Base-by-base conservation (phyloP, 352 stramenopile genomes). In the Chrysophaeum taylorii region DNA sequence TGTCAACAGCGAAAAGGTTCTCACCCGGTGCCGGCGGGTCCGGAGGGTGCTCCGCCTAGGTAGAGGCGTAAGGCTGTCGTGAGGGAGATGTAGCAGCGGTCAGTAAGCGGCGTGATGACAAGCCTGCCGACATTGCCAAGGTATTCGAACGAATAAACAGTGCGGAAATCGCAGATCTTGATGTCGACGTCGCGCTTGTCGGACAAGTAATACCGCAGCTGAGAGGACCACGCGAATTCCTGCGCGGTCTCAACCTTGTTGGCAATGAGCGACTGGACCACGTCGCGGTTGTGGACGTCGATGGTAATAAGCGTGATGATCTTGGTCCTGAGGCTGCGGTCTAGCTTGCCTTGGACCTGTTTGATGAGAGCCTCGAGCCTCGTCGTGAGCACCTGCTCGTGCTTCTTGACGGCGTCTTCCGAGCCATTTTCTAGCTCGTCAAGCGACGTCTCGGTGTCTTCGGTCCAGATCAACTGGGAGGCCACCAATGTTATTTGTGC, bases 251-350 rank as follows among this genome's bases (percentile, higher is more conserved):
- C 88, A 0, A 86, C 86, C 69, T 91, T 92, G 72, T 94, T 92
- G 12, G 82, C 77, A n/a, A 94, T 88, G 16, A 96, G 70, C 14
- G 79, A 84, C 70, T 90, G 81, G 4, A 96, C 85, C 23, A 96
- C 85, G 67, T 96, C 90, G 5, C 90, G 79, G 2, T 84, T 85
- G 64, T 96, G 90, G 0, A 95, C 90, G 53, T 96, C 90, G 37
- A 96, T 89, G 0, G 89, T 96, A 61, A 96, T 96, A n/a, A 96
- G 75, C 0, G 88, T 92, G 63, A 96, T 94, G 50, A 94, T 87
- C 68, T 95, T 95, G 18, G 87, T 81, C 0, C 90, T 82, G 54
- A 70, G 23, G 89, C 81, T 61, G 57, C 71, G 53, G 16, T 68
- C 57, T 16, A 82, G 61, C 36, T 75, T 69, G 18, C 86, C 86